Percentiles rank a stretch among this genome's conserved stretches.
Conservation (phyloP, 352 stramenopile genomes). For the Phytophthora pluvialis region DNA sequence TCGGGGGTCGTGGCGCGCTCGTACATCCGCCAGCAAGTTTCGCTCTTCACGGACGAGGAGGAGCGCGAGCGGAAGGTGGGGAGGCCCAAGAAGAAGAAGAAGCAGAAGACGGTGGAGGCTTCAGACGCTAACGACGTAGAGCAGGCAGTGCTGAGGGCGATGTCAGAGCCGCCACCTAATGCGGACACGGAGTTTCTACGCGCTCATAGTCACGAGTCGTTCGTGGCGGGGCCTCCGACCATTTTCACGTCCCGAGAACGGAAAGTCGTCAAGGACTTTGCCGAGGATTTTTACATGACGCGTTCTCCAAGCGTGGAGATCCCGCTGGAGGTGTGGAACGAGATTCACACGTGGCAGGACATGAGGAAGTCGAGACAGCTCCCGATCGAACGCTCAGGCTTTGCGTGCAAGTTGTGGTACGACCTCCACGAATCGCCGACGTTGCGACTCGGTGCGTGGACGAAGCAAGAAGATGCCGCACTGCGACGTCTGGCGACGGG, state of each 20-base stretch:
- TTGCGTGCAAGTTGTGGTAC: conserved; percentile 78
- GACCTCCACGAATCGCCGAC: conserved; percentile 69
- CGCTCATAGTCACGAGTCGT: conserved; percentile 63
- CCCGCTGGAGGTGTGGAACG: conserved; percentile 60
- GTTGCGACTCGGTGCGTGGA: conserved; percentile 60
- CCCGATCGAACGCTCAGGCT: conserved; percentile 64
- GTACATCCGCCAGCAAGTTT: conserved; percentile 61
- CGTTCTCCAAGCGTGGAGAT: conserved; percentile 23
- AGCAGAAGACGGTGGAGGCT: conserved; percentile 16
- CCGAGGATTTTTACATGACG: conserved; percentile 35
- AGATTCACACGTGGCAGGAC: conserved; percentile 41
- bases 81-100: conserved; percentile 44
- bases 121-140: conserved; percentile 7
- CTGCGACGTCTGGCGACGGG: conserved; percentile 50
- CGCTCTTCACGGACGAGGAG: conserved; percentile 67
- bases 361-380: conserved; percentile 32
- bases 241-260: conserved; percentile 71
- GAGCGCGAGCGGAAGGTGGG: conserved; percentile 25
- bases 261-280: conserved; percentile 59
- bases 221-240: conserved; percentile 48
- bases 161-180: conserved; percentile 57
- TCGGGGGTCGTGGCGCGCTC: conserved; percentile 50
- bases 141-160: neutral
- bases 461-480: conserved; percentile 56
- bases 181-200: conserved; percentile 58